Evolutionary conservation across 257 asterid genomes (phyloP), one percentile per base, ranked within the genome.

Genomic region (Paraleonurus japonicus): DNA sequence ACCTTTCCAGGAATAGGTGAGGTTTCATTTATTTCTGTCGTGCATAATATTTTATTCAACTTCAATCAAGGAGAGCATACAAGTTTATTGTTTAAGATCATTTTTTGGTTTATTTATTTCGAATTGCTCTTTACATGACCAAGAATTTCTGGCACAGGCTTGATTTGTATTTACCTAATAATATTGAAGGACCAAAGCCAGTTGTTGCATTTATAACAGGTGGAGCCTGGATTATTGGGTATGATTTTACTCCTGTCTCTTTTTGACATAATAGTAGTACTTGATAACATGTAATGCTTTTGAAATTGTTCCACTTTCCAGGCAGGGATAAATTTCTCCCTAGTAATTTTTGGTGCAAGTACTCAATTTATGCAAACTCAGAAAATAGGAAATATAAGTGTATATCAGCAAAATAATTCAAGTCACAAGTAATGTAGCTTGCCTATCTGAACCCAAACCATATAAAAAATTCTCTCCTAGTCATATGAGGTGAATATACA

Each of bases 141-240:
- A 60, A 48, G 4, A 26, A 55, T 23, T 78, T 65, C 20, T 69
- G 72, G 39, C 39, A 69, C 88, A 95, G 98, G 86, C 92, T 95
- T 68, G 98, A 95, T 87, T 81, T 95, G 28, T 95, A 95, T 84
- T 67, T 95, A 23, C 98, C 99, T 0, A 84, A 78, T 82, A 77
- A 88, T 71, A 71, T 70, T 13, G 84, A 83, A 9, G 90, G 86
- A 35, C 88, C 90, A 43, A 95, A 92, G 86, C 99, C 99, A 75
- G 98, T 95, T 67, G 86, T 95, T 82, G 99, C 99, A 79, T 95
- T 95, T 72, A 75, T 95, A 72, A 95, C 97, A 19, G 99, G 99
- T 74, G 99, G 99, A 84, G 99, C 99, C 65, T 92, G 99, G 97
- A 82, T 92, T 65, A 89, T 95, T 67, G 99, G 97, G 99, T 95